phyloP scores from a whole-genome alignment of 768 basidiomycete species.

The Leccinum longicurvipes region DNA sequence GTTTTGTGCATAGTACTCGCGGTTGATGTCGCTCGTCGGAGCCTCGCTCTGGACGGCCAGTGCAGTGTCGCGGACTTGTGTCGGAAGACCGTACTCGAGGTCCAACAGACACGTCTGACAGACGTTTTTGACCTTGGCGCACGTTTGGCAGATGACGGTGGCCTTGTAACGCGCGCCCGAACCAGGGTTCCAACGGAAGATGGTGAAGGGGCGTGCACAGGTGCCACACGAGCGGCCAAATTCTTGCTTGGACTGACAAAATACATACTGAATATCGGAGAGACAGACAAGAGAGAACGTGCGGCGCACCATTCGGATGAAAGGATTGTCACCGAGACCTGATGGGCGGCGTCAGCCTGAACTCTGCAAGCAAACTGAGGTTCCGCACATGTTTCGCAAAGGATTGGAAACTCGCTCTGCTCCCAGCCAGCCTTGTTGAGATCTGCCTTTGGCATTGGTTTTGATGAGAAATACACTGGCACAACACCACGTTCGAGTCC shows the following conservation, averaged over 20 bases:
- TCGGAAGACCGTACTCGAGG: constrained; percentile 93
- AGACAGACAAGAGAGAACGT: neutral
- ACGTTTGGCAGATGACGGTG: constrained; percentile 96
- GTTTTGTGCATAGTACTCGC: constrained; percentile 93
- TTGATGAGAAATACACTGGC: constrained; percentile 1
- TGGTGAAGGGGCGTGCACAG: constrained; percentile 93
- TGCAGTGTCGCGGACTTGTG: constrained; percentile 96
- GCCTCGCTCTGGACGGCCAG: constrained; percentile 81
- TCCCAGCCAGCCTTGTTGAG: constrained; percentile 96
- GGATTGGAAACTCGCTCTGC: constrained; percentile 88
- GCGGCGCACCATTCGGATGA: constrained; percentile 82
- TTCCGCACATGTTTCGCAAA: constrained; percentile 85
- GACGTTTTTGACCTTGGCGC: constrained; percentile 93
- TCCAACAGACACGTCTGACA: constrained; percentile 98
- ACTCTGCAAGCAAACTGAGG: neutral
- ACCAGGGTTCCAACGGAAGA: constrained; percentile 99
- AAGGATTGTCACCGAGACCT: constrained; percentile 89
- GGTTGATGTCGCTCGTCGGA: constrained; percentile 95
- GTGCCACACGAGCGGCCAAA: constrained; percentile 96
- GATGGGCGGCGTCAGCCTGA: constrained; percentile 7
- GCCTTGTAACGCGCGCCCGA: constrained; percentile 92
- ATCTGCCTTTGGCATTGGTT: constrained; percentile 76
- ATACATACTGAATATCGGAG: neutral
- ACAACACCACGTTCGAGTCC: neutral
- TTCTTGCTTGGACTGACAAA: constrained; percentile 93